Evolutionary conservation across 2,329 filamentous ascomycete species (phyloP), one percentile per base, ranked within the genome.

Genomic region (Amphichorda felina): DNA sequence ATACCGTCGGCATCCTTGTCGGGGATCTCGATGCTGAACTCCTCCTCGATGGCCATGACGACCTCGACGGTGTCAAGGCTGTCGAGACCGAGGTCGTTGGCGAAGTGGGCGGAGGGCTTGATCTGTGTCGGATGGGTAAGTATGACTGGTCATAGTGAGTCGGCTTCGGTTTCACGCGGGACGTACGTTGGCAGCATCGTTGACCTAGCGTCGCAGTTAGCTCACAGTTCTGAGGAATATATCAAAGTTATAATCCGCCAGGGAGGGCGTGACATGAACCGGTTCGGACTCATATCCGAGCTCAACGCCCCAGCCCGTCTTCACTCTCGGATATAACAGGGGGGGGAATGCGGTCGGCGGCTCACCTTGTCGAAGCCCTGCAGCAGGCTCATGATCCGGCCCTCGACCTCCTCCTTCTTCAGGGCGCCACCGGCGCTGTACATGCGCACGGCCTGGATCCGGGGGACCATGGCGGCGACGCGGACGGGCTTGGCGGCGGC

Each of bases 41-140:
- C 70, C 66, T 98, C 91, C 75, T 98, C 91, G 65, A 98, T 96
- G 47, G 91, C 91, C 91, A 98, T 98, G 52, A 98, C 91, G 48
- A 98, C 91, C 73, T 98, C 91, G 45, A 98, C 91, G 44, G 91
- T 95, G 63, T 98, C 91, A 62, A 98, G 75, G 66, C 83, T 93
- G 70, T 98, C 91, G 53, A 98, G 72, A 46, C 88, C 91, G 45
- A 98, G 82, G 66, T 98, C 89, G 62, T 95, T 96, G 57, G 86
- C 75, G 67, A 98, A 98, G 75, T 96, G 88, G 40, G 89, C 81
- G 36, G 68, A 71, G 44, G 75, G 66, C 54, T 79, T 85, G 59
- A 98, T 85, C 89, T 96, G 43, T 37, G 19, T 15, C n/a, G 11
- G 10, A 32, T 5, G 9, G 6, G 31, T 33, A 14, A 33, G 22